These are phyloP conservation scores for Verbascum thapsus DNA, from an alignment of 257 asterid genomes.

Conservation along the genomic window DNA sequence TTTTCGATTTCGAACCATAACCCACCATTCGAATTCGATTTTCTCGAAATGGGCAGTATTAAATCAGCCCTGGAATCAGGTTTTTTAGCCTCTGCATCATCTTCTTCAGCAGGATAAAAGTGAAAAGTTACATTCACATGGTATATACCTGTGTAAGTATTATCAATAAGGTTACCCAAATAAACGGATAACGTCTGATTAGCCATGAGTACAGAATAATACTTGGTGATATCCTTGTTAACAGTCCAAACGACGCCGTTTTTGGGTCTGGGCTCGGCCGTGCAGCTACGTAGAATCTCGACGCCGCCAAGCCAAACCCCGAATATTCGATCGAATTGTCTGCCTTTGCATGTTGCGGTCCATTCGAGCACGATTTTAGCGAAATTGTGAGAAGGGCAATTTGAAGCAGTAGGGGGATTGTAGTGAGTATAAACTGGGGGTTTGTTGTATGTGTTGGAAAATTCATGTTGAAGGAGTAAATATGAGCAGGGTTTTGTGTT, in stretches of 20 bases:
- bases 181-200: slow-evolving; percentile 63
- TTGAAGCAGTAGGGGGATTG: slow-evolving; percentile 50
- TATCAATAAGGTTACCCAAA: slow-evolving; percentile 61
- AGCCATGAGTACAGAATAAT: slow-evolving; percentile 52
- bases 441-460: slow-evolving; percentile 54
- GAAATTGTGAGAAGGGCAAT: slow-evolving; percentile 49
- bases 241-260: slow-evolving; percentile 79
- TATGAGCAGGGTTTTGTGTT: slow-evolving; percentile 58
- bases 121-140: slow-evolving; percentile 62
- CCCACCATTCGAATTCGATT: slow-evolving; percentile 64
- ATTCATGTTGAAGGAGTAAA: slow-evolving; percentile 58
- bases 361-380: slow-evolving; percentile 65
- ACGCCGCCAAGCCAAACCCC: slow-evolving; percentile 88
- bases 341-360: slow-evolving; percentile 66
- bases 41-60: slow-evolving; percentile 66
- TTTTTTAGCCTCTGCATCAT: slow-evolving; percentile 16
- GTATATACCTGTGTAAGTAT: slow-evolving; percentile 75
- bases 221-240: slow-evolving; percentile 72
- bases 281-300: slow-evolving; percentile 79
- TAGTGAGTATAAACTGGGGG: slow-evolving; percentile 56
- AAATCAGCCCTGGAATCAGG: slow-evolving; percentile 56
- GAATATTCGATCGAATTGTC: slow-evolving; percentile 77
- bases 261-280: slow-evolving; percentile 70
- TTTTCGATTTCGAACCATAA: slow-evolving; percentile 72
- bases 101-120: slow-evolving; percentile 59